Conservation (phyloP, 2,329 filamentous ascomycete genomes). For the Neodidymelliopsis sp. region DNA sequence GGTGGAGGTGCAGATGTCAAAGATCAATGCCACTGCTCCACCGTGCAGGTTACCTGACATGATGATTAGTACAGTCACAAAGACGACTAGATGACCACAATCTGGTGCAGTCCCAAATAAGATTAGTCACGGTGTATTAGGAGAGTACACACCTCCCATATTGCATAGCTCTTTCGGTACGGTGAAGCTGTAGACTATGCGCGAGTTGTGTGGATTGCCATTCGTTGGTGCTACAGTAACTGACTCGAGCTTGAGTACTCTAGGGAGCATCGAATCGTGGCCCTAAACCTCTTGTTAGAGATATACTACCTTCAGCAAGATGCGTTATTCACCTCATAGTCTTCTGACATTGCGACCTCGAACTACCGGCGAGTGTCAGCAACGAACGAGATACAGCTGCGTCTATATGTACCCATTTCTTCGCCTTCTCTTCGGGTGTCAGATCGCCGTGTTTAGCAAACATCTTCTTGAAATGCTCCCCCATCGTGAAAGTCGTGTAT, state of each 20-base stretch:
- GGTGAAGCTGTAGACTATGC: conserved; percentile 53
- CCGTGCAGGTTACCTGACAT: conserved; percentile 61
- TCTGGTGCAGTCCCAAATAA: no score
- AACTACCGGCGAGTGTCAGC: conserved; percentile 26
- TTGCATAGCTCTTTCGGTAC: conserved; percentile 58
- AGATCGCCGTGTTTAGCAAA: conserved; percentile 9
- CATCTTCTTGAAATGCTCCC: conserved; percentile 10
- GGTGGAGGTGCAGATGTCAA: conserved; percentile 61
- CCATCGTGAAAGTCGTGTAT: neutral
- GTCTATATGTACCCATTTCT: conserved; percentile 21
- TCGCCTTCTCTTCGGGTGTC: conserved; percentile 31
- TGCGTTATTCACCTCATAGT: conserved; percentile 32
- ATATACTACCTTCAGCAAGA: neutral
- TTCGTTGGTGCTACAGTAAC: conserved; percentile 38
- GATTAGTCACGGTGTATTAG: no score
- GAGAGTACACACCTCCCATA: conserved; percentile 8
- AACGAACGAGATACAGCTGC: neutral
- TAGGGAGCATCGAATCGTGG: conserved; percentile 41
- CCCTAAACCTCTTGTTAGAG: conserved; percentile 29
- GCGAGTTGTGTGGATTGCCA: conserved; percentile 42
- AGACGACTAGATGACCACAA: no score
- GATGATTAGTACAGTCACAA: no score
- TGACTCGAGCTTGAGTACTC: conserved; percentile 46
- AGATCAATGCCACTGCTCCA: conserved; percentile 61
- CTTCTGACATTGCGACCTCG: conserved; percentile 25